Base-by-base conservation (phyloP, 2,329 filamentous ascomycete species). In the Stachybotrys chartarum region DNA sequence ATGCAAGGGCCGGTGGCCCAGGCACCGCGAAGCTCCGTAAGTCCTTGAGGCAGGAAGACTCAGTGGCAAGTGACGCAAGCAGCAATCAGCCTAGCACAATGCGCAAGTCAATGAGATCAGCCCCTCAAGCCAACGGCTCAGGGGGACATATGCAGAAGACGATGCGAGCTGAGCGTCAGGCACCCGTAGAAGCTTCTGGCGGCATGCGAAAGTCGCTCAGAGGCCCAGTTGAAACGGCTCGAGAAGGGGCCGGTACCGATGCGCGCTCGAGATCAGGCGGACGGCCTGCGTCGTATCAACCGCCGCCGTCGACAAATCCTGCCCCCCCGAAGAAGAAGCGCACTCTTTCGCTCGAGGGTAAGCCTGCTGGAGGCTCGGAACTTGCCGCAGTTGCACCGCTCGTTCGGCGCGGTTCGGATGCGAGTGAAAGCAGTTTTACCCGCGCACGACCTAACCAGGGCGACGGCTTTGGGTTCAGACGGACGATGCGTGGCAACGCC, bases 351-450 rank as follows among this genome's bases (percentile, higher is more conserved):
- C 60, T 61, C 16, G 66, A 70, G 16, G 57, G 61, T 6, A 11
- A 51, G 32, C 30, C 49, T 31, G 30, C 49, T 14, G 11, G 32
- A 17, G 48, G 54, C 11, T 56, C 62, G 7, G 59, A 57, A 18
- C 55, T 59, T 45, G 55, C 62, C 44, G 55, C 59, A 30, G 56
- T 63, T 39, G 68, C 67, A 48, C 64, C 76, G 12, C 69, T 83
- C 8, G 72, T 75, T 56, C 79, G 85, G 2, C 79, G 75, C 10
- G 77, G 74, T 17, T 88, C 86, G 0, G 83, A 85, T 60, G 85
- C 81, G 31, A 90, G 87, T 63, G 86, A 90, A 49, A 96, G 89
- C 71, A 96, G 90, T 67, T 96, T 96, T 74, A 87, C 83, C 65
- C 86, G 90, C 31, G 71, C 76, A 48, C 80, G 81, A 58, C 72